Evolutionary conservation across 768 basidiomycete genomes (phyloP), one percentile per base, ranked within the genome.

Genomic region (Lactifluus rugatus): DNA sequence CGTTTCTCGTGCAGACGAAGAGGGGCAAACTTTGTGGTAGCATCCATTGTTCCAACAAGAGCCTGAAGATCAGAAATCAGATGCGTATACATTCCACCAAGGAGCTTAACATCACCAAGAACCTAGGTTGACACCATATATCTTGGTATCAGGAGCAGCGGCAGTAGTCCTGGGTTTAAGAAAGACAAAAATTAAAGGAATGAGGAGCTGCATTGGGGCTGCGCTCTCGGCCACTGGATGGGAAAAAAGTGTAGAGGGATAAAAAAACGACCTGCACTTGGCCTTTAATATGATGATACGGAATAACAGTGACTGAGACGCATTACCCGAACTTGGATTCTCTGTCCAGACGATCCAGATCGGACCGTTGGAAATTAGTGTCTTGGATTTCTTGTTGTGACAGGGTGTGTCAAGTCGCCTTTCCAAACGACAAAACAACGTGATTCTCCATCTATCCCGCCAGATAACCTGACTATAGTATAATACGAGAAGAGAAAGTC

Each of bases 41-140:
- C 87, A 90, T 90, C 88, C 88, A 90, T n/a, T 86, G 64, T 65
- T 90, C 88, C 5, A 88, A 68, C 0, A 90, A 69, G 50, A 90
- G 75, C 88, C 88, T 89, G 55, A 10, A 57, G 36, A 19, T 17
- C 5, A 7, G 26, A n/a, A 5, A 14, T 42, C 61, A 42, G 48
- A 48, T 21, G 48, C 44, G 25, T 48, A 39, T 61, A 60, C 48
- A 37, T 32, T 36, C 14, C 14, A 32, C 11, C 28, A 25, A 25
- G n/a, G 4, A 19, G 14, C 6, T 9, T 3, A 28, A 50, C 26
- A 51, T 63, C 60, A 80, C 82, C 83, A 85, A 54, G 81, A 81
- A 14, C 85, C 84, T 32, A 88, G 66, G 66, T 88, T 87, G 2
- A 87, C 85, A 48, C 86, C 86, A 65, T 85, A 82, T 16, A 85